Conservation (phyloP, 192 early-diverging fungal species). For the Geranomyces michiganensis region DNA sequence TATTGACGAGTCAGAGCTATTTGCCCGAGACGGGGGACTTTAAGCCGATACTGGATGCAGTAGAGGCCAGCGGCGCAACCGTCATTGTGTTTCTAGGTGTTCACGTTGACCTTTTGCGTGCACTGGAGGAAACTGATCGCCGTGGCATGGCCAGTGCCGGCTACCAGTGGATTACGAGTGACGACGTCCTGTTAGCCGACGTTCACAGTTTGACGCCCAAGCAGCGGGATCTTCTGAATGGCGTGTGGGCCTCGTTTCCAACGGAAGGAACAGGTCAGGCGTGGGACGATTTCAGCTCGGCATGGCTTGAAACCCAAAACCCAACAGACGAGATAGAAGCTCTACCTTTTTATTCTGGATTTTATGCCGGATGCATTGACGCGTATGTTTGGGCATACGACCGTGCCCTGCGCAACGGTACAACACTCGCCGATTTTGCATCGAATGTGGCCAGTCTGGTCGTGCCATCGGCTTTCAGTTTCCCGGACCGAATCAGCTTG, state of each 20-base stretch:
- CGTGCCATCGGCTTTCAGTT: not conserved
- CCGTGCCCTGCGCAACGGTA: not conserved
- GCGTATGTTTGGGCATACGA: conserved; percentile 13
- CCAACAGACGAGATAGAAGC: not conserved
- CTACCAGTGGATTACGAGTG: conserved; percentile 15
- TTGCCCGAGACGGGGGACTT: conserved; percentile 7
- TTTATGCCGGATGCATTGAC: not conserved
- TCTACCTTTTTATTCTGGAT: conserved; percentile 3
- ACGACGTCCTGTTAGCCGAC: conserved; percentile 3
- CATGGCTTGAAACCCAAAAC: not conserved
- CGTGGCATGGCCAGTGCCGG: conserved; percentile 6
- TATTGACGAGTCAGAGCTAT: conserved; percentile 10
- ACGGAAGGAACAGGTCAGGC: conserved; percentile 4
- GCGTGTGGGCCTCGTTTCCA: conserved; percentile 13
- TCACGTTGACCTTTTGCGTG: not conserved
- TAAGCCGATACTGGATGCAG: not conserved
- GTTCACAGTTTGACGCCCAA: not conserved
- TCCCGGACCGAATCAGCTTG: not conserved
- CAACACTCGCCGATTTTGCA: not conserved
- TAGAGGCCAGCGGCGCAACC: conserved; percentile 12
- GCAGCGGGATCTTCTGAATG: not conserved
- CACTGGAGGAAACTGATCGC: conserved; percentile 1
- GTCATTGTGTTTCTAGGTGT: conserved; percentile 1
- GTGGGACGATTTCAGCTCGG: not conserved
- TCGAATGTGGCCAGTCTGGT: not conserved